phyloP scores from a whole-genome alignment of 2,329 filamentous ascomycete genomes.

The Curvularia sp. region DNA sequence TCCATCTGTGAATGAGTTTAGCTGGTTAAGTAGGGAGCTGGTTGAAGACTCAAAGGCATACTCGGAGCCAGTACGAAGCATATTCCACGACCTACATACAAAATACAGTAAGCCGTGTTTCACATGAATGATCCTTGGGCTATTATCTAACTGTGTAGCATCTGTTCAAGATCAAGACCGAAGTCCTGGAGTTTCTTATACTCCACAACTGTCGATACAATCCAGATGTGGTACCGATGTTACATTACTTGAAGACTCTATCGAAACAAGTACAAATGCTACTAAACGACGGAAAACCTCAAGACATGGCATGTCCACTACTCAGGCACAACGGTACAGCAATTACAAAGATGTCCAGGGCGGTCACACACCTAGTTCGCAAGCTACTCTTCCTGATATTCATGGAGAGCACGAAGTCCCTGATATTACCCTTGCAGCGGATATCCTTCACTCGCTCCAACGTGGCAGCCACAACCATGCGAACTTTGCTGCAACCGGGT shows the following conservation, averaged over 20 bases:
- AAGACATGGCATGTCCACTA: not conserved
- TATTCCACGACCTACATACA: not conserved
- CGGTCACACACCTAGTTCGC: not conserved
- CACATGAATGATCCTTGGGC: not conserved
- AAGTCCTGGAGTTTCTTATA: not conserved
- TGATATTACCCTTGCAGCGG: not conserved
- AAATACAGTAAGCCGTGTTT: not conserved
- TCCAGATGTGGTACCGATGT: not conserved
- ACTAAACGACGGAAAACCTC: constrained; percentile 4
- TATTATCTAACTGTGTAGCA: not conserved
- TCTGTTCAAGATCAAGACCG: not conserved
- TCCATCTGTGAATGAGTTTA: not conserved
- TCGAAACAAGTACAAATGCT: not conserved
- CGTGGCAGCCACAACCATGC: not conserved
- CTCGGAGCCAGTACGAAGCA: constrained; percentile 2
- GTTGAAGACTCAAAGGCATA: constrained; percentile 2
- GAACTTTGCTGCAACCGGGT: not conserved
- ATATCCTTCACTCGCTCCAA: constrained; percentile 5
- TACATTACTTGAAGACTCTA: constrained; percentile 4
- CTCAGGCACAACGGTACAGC: not conserved
- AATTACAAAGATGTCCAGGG: not conserved
- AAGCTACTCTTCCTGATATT: not conserved
- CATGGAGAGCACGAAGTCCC: not conserved
- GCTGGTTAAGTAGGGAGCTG: constrained; percentile 2
- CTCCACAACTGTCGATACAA: not conserved